Evolutionary conservation across 1,284 basidiomycete genomes (phyloP), one percentile per base, ranked within the genome.

Genomic region (Ceratobasidium sp.): DNA sequence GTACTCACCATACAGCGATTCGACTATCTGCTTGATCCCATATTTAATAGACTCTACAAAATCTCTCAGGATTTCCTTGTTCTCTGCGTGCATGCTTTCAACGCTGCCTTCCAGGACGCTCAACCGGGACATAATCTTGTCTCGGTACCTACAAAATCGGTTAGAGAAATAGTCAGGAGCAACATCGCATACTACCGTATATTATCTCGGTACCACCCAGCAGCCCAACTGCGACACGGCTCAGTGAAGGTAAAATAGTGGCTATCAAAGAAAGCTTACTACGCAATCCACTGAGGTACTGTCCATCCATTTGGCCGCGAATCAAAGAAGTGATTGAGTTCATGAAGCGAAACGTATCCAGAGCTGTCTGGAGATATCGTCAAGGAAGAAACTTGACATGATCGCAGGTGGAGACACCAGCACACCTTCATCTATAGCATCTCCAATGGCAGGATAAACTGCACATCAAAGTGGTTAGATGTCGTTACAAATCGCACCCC

Each of bases 401-500:
- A 10, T 1, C 21, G 14, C 6, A 28, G 43, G 4, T 2, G 9
- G 41, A n/a, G n/a, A n/a, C n/a, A n/a, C 41, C 39, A 30, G 21
- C 21, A 1, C 16, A 62, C 60, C 60, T 36, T 62, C 60, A 45
- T 62, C 60, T 14, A 62, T 62, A 28, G 60, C 60, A 48, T 62
- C 60, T 18, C 60, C 60, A 50, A 62, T 62, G 2, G 60, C 60
- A 6, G 60, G 60, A 21, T 62, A 62, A 23, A 62, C 60, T 62
- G n/a, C 18, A 48, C 12, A 36, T 43, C 18, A n/a, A 62, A 32
- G n/a, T 32, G 8, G 9, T 26, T 34, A 50, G 26, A 34, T 26
- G n/a, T 12, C 34, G 9, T 45, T 18, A n/a, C 3, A 6, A 14
- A 30, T 21, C 18, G 21, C 28, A 28, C 43, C 21, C 8, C 36